These are phyloP conservation scores for Falciphora oryzae DNA, from an alignment of 2,329 filamentous ascomycete genomes.

Conservation along the genomic window DNA sequence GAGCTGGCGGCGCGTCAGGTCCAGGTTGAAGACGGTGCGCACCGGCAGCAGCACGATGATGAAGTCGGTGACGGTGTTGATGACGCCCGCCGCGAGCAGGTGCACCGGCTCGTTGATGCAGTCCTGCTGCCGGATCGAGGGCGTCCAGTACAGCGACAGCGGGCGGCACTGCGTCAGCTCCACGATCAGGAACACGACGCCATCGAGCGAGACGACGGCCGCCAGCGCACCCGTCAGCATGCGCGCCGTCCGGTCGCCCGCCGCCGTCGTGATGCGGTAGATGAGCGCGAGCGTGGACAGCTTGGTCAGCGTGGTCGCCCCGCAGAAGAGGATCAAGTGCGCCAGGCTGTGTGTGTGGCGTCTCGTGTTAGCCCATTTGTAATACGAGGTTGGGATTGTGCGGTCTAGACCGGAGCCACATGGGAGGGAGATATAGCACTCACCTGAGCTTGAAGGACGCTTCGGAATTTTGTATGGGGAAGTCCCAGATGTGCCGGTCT, in stretches of 20 bases:
- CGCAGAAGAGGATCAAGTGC: conserved; percentile 30
- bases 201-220: conserved; percentile 24
- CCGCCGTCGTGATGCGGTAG: conserved; percentile 28
- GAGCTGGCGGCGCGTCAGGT: conserved; percentile 41
- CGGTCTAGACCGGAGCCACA: not conserved
- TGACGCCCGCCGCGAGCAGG: conserved; percentile 47
- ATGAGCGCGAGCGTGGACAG: conserved; percentile 35
- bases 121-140: conserved; percentile 26
- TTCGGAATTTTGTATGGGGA: conserved; percentile 18
- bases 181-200: conserved; percentile 30
- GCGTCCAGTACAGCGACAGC: conserved; percentile 31
- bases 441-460: conserved; percentile 25
- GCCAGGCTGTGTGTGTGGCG: conserved; percentile 20
- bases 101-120: conserved; percentile 45
- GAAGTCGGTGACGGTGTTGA: conserved; percentile 57
- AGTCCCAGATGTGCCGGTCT: conserved; percentile 30
- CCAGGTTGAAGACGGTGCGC: conserved; percentile 36
- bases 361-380: not conserved
- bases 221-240: conserved; percentile 25
- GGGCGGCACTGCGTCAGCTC: conserved; percentile 34
- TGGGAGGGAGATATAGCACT: not conserved
- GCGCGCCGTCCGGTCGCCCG: conserved; percentile 25
- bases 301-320: conserved; percentile 33
- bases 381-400: not conserved
- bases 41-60: conserved; percentile 47